phyloP scores from a whole-genome alignment of 495 filamentous ascomycete genomes.

The Lichenothelia convexa region DNA sequence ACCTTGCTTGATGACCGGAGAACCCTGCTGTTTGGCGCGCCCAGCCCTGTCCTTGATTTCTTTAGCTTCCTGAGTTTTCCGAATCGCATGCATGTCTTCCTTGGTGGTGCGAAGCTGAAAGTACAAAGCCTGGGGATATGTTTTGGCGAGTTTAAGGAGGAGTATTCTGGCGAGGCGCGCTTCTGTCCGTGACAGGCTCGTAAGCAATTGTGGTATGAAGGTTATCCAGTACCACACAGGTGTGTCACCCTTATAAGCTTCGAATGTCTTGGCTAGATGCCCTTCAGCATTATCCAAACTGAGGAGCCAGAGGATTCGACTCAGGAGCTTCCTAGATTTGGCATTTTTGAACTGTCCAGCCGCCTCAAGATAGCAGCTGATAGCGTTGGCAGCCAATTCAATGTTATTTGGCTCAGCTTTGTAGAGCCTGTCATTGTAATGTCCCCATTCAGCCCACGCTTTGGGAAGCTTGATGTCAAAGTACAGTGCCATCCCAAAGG shows the following conservation, averaged over 20 bases:
- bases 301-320: slow-evolving; percentile 86
- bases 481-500: slow-evolving; percentile 84
- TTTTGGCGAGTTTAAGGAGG: slow-evolving; percentile 82
- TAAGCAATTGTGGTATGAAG: slow-evolving; percentile 89
- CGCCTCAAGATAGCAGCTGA: slow-evolving; percentile 92
- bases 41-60: slow-evolving; percentile 41
- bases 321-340: slow-evolving; percentile 90
- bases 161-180: slow-evolving; percentile 67
- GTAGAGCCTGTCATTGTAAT: slow-evolving; percentile 90
- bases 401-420: slow-evolving; percentile 70
- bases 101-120: slow-evolving; percentile 82
- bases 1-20: slow-evolving; percentile 26
- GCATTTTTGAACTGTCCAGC: slow-evolving; percentile 90
- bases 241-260: slow-evolving; percentile 87
- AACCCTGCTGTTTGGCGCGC: slow-evolving; percentile 28
- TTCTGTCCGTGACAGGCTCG: slow-evolving; percentile 64
- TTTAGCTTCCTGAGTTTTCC: slow-evolving; percentile 70
- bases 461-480: slow-evolving; percentile 91
- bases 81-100: slow-evolving; percentile 87
- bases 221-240: slow-evolving; percentile 99
- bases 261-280: slow-evolving; percentile 61
- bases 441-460: slow-evolving; percentile 98
- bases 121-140: slow-evolving; percentile 82
- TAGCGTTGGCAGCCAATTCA: slow-evolving; percentile 65
- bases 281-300: slow-evolving; percentile 81